phyloP scores from a whole-genome alignment of 1,284 basidiomycete species.

The Blastosporella zonata region DNA sequence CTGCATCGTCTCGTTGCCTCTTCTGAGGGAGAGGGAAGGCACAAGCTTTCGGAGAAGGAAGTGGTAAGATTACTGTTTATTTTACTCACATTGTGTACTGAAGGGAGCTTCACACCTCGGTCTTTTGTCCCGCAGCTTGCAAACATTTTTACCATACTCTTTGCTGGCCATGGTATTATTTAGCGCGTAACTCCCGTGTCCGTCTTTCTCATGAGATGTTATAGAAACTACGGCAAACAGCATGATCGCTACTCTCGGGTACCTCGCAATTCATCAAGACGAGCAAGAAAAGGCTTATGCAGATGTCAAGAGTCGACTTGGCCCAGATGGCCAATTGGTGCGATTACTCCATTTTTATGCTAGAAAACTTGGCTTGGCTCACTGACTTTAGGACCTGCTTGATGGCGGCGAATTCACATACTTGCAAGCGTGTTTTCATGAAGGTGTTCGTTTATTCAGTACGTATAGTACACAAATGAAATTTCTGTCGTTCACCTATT shows the following conservation, averaged over 20 bases:
- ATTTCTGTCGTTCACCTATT: background rate
- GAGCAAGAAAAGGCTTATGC: slow-evolving; percentile 27
- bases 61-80: slow-evolving; percentile 12
- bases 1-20: slow-evolving; percentile 23
- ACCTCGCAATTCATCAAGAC: slow-evolving; percentile 27
- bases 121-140: slow-evolving; percentile 20
- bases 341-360: background rate
- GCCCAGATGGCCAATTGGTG: background rate
- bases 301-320: slow-evolving; percentile 18
- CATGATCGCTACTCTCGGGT: slow-evolving; percentile 23
- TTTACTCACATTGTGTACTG: background rate
- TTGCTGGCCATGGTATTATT: slow-evolving; percentile 31
- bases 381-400: slow-evolving; percentile 12
- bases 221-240: slow-evolving; percentile 28
- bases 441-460: slow-evolving; percentile 26
- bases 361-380: background rate
- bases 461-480: slow-evolving; percentile 1
- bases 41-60: slow-evolving; percentile 20
- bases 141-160: slow-evolving; percentile 30
- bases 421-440: slow-evolving; percentile 25
- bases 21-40: slow-evolving; percentile 20
- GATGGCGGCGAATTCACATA: slow-evolving; percentile 18
- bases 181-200: background rate
- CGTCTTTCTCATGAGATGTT: background rate
- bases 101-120: background rate